A percentile compares a stretch with the other conserved stretches of the same genome.
Evolutionary conservation across 1,139 yeast genomes (phyloP).

Genomic region (Yamadazyma sp.): DNA sequence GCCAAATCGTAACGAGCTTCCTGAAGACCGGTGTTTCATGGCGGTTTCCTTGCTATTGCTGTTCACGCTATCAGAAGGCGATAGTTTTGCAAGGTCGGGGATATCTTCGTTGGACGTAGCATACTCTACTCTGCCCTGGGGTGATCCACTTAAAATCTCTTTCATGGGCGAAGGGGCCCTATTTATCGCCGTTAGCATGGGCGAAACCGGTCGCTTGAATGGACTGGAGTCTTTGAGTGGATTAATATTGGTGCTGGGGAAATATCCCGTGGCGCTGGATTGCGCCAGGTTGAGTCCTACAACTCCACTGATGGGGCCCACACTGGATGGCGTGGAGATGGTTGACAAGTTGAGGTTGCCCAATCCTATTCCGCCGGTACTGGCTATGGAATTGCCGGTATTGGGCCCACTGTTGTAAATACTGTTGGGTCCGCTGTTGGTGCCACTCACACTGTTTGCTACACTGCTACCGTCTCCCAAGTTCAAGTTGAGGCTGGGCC

Average conservation of each 20-base stretch:
- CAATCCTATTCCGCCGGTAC: slow-evolving; percentile 1
- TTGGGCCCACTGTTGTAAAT: slow-evolving; percentile 2
- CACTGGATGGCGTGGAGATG: slow-evolving; percentile 7
- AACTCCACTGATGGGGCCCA: neutral
- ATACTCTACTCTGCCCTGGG: slow-evolving; percentile 13
- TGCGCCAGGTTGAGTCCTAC: too few species aligned
- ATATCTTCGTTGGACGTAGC: slow-evolving; percentile 36
- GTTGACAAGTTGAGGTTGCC: slow-evolving; percentile 2
- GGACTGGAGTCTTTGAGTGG: slow-evolving; percentile 26
- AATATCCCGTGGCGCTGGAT: slow-evolving; percentile 2
- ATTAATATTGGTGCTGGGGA: slow-evolving; percentile 1
- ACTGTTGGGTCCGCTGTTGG: slow-evolving; percentile 9
- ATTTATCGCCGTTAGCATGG: slow-evolving; percentile 22
- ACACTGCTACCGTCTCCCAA: slow-evolving; percentile 3
- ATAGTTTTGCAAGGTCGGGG: slow-evolving; percentile 17
- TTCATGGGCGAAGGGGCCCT: slow-evolving; percentile 24
- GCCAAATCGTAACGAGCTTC: slow-evolving; percentile 24
- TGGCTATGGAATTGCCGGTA: neutral
- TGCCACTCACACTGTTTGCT: slow-evolving; percentile 13
- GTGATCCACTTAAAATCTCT: slow-evolving; percentile 23
- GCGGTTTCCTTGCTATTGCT: neutral
- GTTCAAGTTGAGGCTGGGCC: slow-evolving; percentile 8
- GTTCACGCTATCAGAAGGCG: slow-evolving; percentile 8
- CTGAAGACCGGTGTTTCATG: slow-evolving; percentile 27
- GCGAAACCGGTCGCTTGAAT: slow-evolving; percentile 40